These are phyloP conservation scores for baker's yeast (Saccharomyces cerevisiae) DNA, from an alignment of 805 yeast genomes.

Conservation along the genomic window DNA sequence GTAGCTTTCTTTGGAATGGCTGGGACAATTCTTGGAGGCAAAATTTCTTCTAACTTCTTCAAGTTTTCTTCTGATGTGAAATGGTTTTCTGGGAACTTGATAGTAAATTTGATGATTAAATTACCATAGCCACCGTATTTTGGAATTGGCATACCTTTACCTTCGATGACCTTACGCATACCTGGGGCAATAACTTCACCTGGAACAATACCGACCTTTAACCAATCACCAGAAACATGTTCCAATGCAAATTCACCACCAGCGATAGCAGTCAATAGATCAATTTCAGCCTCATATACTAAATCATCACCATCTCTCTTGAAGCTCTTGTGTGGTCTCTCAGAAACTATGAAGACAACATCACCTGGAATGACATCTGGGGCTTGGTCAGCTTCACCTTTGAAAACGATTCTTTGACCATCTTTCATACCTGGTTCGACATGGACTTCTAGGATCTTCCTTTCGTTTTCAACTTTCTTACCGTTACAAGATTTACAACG, in stretches of 20 bases:
- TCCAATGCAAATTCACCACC: conserved; percentile 88
- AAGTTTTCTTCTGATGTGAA: conserved; percentile 71
- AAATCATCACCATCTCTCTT: conserved; percentile 86
- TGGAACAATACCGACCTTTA: conserved; percentile 73
- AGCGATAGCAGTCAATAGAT: conserved; percentile 87
- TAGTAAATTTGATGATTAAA: conserved; percentile 73
- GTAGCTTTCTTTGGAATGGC: conserved; percentile 61
- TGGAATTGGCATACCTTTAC: conserved; percentile 95
- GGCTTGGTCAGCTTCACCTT: conserved; percentile 96
- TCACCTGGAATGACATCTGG: conserved; percentile 95
- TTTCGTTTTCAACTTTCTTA: conserved; percentile 76
- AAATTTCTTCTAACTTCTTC: conserved; percentile 59
- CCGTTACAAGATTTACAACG: conserved; percentile 84
- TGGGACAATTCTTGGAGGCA: conserved; percentile 66
- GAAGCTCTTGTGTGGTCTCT: conserved; percentile 77
- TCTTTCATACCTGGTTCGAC: conserved; percentile 95
- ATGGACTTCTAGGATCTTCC: conserved; percentile 89
- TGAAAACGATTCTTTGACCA: conserved; percentile 83
- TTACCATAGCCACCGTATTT: conserved; percentile 85
- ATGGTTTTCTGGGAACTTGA: conserved; percentile 76
- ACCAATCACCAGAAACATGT: conserved; percentile 87
- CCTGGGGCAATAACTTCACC: conserved; percentile 93
- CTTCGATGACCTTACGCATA: conserved; percentile 67
- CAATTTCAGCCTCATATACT: conserved; percentile 76
- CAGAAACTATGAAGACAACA: conserved; percentile 84